Evolutionary conservation across 1,139 yeast genomes (phyloP).

Genomic region (Suhomyces guaymorum): DNA sequence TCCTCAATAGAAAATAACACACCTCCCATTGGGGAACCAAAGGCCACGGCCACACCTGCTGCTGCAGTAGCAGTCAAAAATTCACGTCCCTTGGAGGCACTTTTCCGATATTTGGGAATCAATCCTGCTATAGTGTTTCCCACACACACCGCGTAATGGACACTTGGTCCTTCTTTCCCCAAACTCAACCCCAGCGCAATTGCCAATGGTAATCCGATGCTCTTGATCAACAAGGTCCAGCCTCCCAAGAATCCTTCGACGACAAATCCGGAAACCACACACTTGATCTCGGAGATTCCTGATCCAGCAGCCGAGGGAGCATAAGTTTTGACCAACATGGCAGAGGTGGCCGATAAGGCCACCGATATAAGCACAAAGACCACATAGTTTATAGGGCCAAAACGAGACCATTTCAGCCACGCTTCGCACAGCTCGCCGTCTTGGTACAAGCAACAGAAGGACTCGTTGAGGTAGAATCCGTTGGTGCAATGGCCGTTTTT

Average conservation of each 20-base stretch:
- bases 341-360: conserved; percentile 62
- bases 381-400: conserved; percentile 51
- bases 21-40: conserved; percentile 75
- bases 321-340: conserved; percentile 63
- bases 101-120: conserved; percentile 45
- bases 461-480: conserved; percentile 68
- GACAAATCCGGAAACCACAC: conserved; percentile 89
- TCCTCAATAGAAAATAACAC: conserved; percentile 73
- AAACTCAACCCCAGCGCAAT: conserved; percentile 80
- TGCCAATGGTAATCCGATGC: conserved; percentile 80
- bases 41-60: conserved; percentile 75
- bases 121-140: conserved; percentile 65
- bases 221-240: conserved; percentile 71
- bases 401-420: conserved; percentile 60
- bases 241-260: conserved; percentile 76
- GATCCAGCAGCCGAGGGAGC: conserved; percentile 97
- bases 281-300: conserved; percentile 94
- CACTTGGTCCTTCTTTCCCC: conserved; percentile 87
- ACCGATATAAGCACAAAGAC: conserved; percentile 62
- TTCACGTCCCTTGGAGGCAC: conserved; percentile 55
- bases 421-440: conserved; percentile 46
- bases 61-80: conserved; percentile 62
- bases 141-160: conserved; percentile 81
- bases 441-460: conserved; percentile 81
- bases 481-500: conserved; percentile 75